These are phyloP conservation scores for Straminergon stramineum DNA, from an alignment of 225 moss, liverwort and hornwort species.

Conservation along the genomic window DNA sequence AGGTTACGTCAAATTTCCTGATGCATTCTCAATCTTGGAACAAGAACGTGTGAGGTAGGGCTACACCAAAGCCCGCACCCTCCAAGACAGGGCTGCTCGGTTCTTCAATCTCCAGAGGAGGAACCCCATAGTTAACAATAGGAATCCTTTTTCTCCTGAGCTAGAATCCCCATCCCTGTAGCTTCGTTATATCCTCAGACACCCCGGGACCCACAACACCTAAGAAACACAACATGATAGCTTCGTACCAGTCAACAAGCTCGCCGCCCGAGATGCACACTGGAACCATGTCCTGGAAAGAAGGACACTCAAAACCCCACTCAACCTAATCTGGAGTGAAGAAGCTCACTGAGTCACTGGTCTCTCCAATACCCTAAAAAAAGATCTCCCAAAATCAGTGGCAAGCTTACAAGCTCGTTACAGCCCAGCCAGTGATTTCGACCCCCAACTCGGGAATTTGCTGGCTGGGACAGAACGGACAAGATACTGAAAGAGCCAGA, in stretches of 20 bases:
- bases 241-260: slow-evolving; percentile 11
- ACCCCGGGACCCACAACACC: slow-evolving; percentile 5
- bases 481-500: slow-evolving; percentile 2
- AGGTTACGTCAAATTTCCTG: background rate
- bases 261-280: slow-evolving; percentile 1
- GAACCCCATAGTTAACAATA: background rate
- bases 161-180: slow-evolving; percentile 1
- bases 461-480: background rate
- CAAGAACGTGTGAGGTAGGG: background rate
- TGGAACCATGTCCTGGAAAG: slow-evolving; percentile 3
- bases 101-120: background rate
- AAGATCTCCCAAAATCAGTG: background rate
- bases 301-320: background rate
- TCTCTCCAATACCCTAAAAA: slow-evolving; percentile 4
- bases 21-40: background rate
- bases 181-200: background rate
- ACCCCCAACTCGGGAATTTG: background rate
- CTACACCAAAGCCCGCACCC: background rate
- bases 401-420: background rate
- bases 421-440: background rate
- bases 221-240: background rate
- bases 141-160: background rate
- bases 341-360: background rate
- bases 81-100: background rate
- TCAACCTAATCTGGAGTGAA: background rate